Evolutionary conservation across 1,284 basidiomycete species (phyloP).

Genomic region (Taiwanofungus camphoratus): DNA sequence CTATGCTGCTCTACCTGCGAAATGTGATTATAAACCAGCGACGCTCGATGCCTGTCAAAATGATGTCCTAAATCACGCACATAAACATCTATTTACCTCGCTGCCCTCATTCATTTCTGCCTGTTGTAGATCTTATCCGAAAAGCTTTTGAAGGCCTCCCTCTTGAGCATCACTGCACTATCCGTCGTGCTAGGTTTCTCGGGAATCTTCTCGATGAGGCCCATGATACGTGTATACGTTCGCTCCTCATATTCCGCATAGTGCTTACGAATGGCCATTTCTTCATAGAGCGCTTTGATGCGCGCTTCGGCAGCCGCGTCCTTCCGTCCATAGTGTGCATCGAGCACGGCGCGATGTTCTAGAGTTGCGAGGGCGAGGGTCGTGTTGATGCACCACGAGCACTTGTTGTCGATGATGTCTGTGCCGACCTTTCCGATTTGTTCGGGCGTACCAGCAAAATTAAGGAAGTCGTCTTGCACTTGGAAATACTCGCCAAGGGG

Average conservation of each 20-base stretch:
- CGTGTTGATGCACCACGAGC: conserved; percentile 94
- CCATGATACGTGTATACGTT: conserved; percentile 62
- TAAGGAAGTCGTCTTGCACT: conserved; percentile 96
- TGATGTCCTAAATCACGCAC: too few relatives aligned
- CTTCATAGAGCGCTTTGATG: conserved; percentile 77
- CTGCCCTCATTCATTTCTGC: conserved; percentile 72
- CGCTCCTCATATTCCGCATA: conserved; percentile 81
- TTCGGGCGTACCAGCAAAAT: conserved; percentile 88
- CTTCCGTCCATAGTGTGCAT: conserved; percentile 89
- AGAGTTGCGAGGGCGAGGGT: conserved; percentile 62
- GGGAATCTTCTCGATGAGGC: conserved; percentile 65
- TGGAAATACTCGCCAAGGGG: conserved; percentile 99
- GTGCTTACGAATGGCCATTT: conserved; percentile 61
- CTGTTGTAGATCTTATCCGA: conserved; percentile 89
- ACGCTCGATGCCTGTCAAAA: too few relatives aligned
- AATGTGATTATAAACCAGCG: too few relatives aligned
- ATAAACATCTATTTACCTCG: too few relatives aligned
- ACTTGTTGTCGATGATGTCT: conserved; percentile 99
- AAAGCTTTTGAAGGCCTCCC: conserved; percentile 81
- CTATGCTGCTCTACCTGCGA: too few relatives aligned
- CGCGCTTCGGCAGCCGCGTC: conserved; percentile 52
- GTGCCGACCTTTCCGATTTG: conserved; percentile 97
- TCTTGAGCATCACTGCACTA: conserved; percentile 56
- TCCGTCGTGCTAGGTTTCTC: conserved; percentile 34
- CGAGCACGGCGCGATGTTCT: conserved; percentile 52